Evolutionary conservation across 768 basidiomycete genomes (phyloP), one percentile per base, ranked within the genome.

Genomic region (Termitomyces sp.): DNA sequence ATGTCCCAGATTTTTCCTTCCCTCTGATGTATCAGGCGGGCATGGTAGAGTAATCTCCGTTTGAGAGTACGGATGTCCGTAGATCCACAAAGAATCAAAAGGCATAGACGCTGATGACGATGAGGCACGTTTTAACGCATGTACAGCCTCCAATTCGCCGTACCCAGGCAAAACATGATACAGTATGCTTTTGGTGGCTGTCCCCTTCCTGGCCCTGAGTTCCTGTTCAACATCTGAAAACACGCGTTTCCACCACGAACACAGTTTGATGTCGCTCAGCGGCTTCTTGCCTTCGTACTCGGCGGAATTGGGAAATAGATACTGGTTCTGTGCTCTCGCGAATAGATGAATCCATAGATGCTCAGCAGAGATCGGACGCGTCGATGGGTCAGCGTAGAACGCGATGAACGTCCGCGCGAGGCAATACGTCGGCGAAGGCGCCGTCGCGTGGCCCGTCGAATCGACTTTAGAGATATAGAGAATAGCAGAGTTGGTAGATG

Each of bases 401-500:
- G 60, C 53, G 13, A 98, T 59, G 53, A 97, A 77, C 0, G 86
- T 73, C 18, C 77, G 75, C 41, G 92, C 83, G 50, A 98, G 81
- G 12, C 78, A 65, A 4, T 80, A 71, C 2, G 94, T 93, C 3
- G 90, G 89, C 38, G 86, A 81, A 0, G 86, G 88, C 4, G 68
- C 58, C 25, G 63, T 66, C 9, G 76, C 80, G 66, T 94, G 86
- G 0, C 95, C 95, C 0, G 95, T 92, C 11, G 94, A 85, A 68
- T 99, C 97, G 50, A 97, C 86, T 72, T 99, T 99, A 46, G 91
- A 91, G 49, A 99, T 77, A 68, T 98, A 97, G 31, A 98, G 69
- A 32, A 98, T 79, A 3, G 84, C 84, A 52, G 81, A 81, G 2
- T 77, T 75, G 1, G 90, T 87, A 4, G 81, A 60, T 3, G 91